Evolutionary conservation across 257 asterid genomes (phyloP), one percentile per base, ranked within the genome.

Genomic region (Craterostigma plantagineum): DNA sequence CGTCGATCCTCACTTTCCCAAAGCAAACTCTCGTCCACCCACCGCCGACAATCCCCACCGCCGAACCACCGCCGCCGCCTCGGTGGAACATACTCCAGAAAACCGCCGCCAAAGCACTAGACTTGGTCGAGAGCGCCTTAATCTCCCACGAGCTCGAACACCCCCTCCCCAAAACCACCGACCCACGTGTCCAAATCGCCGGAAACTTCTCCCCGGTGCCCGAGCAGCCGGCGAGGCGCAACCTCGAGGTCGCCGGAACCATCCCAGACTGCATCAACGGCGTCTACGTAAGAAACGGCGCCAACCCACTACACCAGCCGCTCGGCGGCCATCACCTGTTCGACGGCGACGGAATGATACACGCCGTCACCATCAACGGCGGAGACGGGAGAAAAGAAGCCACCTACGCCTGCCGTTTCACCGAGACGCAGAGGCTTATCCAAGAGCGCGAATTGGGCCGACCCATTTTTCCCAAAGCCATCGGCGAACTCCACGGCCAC

Each of bases 261-360:
- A 34, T 77, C 23, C 84, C 84, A 0, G 70, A 54, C 10, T 68
- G 75, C 61, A 51, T 77, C 23, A 49, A 48, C 45, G 85, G 91
- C 43, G 84, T 74, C 15, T 77, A 77, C 34, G 68, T 70, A 0
- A 33, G 91, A 12, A 77, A 77, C 72, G 91, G 91, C 7, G 85
- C 91, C 3, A 77, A 77, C 54, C 91, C 91, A 1, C 41, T 73
- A n/a, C 73, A 70, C 66, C 57, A 63, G 3, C 91, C 91, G 0
- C 36, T 56, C 3, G 73, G 66, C 41, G 85, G 85, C 0, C 84
- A 77, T 69, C 91, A 77, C 55, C 53, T 73, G 16, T 77, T 77
- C 50, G 91, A 77, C 63, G 91, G 91, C 8, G 91, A 77, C 63
- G 91, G 91, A 46, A 77, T 77, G 91, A 55, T 77, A 44, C 91